Conservation (phyloP, 768 basidiomycete species). For the Rhodotorula taiwanensis region DNA sequence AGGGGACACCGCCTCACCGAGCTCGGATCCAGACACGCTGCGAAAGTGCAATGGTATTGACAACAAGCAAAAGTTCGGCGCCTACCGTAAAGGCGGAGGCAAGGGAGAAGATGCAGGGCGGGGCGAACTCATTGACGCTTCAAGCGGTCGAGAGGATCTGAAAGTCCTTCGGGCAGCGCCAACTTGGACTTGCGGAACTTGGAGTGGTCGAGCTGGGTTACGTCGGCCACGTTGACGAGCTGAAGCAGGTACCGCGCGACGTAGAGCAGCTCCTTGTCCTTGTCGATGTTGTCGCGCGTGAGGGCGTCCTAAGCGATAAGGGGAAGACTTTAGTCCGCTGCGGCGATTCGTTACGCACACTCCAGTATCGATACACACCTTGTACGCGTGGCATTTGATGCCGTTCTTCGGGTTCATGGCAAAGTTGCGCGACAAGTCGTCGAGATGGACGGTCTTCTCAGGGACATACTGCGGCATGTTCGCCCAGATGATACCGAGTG, state of each 20-base stretch:
- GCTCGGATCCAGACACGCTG: too few species aligned
- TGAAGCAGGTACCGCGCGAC: conserved; percentile 32
- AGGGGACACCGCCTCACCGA: too few species aligned
- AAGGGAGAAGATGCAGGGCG: too few species aligned
- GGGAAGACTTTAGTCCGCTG: too few species aligned
- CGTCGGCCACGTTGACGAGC: conserved; percentile 12
- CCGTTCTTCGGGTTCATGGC: conserved; percentile 78
- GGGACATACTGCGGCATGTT: conserved; percentile 63
- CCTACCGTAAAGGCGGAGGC: not conserved
- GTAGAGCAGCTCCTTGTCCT: conserved; percentile 24
- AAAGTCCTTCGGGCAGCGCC: conserved; percentile 6
- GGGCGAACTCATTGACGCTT: too few species aligned
- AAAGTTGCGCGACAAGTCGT: conserved; percentile 81
- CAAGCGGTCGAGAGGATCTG: conserved; percentile 10
- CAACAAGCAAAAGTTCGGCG: not conserved
- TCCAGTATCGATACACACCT: conserved; percentile 37
- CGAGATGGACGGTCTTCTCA: conserved; percentile 75
- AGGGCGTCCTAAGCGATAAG: conserved; percentile 7
- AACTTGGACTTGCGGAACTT: conserved; percentile 22
- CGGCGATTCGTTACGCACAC: too few species aligned
- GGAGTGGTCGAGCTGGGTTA: conserved; percentile 23
- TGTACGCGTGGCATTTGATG: conserved; percentile 74
- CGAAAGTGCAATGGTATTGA: too few species aligned
- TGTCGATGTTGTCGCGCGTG: not conserved
- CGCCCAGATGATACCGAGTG: conserved; percentile 69